These are phyloP conservation scores for Colletotrichum liaoningense DNA, from an alignment of 2,329 filamentous ascomycete genomes.

Conservation along the genomic window DNA sequence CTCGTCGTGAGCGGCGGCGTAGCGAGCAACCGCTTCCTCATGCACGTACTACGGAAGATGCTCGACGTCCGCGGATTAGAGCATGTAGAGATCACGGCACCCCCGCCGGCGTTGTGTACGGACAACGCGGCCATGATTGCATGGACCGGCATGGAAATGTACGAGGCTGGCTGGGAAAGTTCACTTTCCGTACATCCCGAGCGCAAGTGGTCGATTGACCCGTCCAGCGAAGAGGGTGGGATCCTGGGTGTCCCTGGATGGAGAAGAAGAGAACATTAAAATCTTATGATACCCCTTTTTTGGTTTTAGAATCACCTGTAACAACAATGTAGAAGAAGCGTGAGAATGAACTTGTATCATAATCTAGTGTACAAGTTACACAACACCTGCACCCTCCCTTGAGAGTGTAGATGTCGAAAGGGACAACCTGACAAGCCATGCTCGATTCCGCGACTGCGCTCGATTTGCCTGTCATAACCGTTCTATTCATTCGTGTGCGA, in stretches of 20 bases:
- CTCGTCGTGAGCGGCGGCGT: constrained; percentile 92
- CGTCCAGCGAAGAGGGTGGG: constrained; percentile 68
- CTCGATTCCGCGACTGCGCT: constrained; percentile 6
- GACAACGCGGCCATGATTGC: constrained; percentile 99
- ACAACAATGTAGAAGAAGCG: background rate
- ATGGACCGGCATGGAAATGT: constrained; percentile 96
- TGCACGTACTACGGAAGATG: constrained; percentile 68
- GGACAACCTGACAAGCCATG: constrained; percentile 2
- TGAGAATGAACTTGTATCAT: constrained; percentile 36
- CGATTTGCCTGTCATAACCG: constrained; percentile 13
- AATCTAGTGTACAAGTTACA: constrained; percentile 39
- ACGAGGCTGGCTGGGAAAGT: constrained; percentile 77
- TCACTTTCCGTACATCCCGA: constrained; percentile 69
- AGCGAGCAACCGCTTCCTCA: constrained; percentile 84
- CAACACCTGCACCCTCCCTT: constrained; percentile 4
- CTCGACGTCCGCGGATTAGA: constrained; percentile 75
- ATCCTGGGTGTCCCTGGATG: constrained; percentile 71
- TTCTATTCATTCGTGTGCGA: constrained; percentile 6
- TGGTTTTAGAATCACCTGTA: background rate
- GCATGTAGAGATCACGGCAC: constrained; percentile 73
- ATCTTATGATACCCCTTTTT: constrained; percentile 20
- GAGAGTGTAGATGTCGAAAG: constrained; percentile 4
- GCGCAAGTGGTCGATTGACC: constrained; percentile 81
- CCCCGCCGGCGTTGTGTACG: constrained; percentile 83
- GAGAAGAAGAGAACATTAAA: constrained; percentile 43